Conservation (phyloP, 192 early-diverging fungal species). For the Coemansia interrupta region DNA sequence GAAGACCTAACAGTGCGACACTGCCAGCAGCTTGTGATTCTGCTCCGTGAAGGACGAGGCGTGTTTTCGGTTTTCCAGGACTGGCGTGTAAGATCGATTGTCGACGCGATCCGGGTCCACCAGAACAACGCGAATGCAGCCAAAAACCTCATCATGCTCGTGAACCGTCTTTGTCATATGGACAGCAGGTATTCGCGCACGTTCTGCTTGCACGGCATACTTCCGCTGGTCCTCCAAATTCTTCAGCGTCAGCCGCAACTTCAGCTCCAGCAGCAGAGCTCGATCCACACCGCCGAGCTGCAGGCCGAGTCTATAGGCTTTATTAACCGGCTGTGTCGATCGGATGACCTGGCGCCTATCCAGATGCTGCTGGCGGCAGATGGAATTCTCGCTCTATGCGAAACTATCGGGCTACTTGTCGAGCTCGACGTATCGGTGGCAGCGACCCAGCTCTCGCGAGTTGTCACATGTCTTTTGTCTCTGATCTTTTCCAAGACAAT, state of each 20-base stretch:
- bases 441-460: constrained; percentile 33
- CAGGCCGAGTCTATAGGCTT: constrained; percentile 37
- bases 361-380: constrained; percentile 51
- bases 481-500: constrained; percentile 36
- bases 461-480: constrained; percentile 34
- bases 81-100: constrained; percentile 46
- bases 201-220: constrained; percentile 44
- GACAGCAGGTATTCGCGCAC: constrained; percentile 34
- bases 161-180: constrained; percentile 48
- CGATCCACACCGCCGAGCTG: constrained; percentile 13
- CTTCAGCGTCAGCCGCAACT: constrained; percentile 11
- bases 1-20: constrained; percentile 37
- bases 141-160: constrained; percentile 37
- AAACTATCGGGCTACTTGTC: constrained; percentile 16
- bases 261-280: constrained; percentile 2
- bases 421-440: constrained; percentile 35
- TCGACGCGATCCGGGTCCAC: constrained; percentile 44
- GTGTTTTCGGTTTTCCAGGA: constrained; percentile 47
- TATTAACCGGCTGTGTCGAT: constrained; percentile 35
- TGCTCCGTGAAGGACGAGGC: constrained; percentile 46
- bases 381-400: constrained; percentile 41
- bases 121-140: constrained; percentile 19
- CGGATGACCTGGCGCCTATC: constrained; percentile 32
- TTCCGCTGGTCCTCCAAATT: constrained; percentile 35
- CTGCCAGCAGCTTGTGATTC: constrained; percentile 40